Evolutionary conservation across 768 basidiomycete genomes (phyloP), one percentile per base, ranked within the genome.

Genomic region (Lactifluus pinguis): DNA sequence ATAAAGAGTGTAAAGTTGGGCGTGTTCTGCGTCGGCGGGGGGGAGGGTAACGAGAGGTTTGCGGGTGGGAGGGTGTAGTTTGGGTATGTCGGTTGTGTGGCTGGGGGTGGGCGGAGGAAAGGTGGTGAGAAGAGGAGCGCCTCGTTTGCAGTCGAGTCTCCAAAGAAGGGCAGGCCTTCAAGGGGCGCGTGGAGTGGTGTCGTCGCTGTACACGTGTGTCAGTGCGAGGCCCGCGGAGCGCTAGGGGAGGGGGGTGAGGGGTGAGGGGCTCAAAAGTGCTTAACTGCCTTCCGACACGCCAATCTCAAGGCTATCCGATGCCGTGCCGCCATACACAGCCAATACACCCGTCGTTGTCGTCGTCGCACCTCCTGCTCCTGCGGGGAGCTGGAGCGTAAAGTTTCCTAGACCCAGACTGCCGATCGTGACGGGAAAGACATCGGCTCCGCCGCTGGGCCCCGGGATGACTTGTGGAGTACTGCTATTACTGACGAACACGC

Each of bases 61-160:
- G 84, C 83, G 0, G 74, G 68, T 3, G 85, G 83, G 1, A 92
- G 78, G 2, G 85, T 85, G 69, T 89, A 92, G 66, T 91, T 91
- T 11, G 90, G 90, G 67, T 79, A 92, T 29, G 71, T 73, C 1
- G 86, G 83, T 44, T 70, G 64, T 6, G 66, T 55, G 0, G 64
- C 30, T 1, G 68, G 61, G 11, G 74, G 61, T 10, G 73, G 57
- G 7, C 73, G 65, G 61, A 83, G 67, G 59, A 71, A 83, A 0
- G 80, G 71, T 8, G 81, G 80, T 0, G 90, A 92, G 71, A 88
- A 89, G 11, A 92, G 67, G 32, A 92, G 71, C 0, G 82, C 87
- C 68, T 88, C 83, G 53, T 83, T 87, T 6, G 83, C 73, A 2
- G 89, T 88, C 1, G 87, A 83, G 69, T 92, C 90, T 3, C 86